A percentile compares a stretch with the other conserved stretches of the same genome.
phyloP scores from a whole-genome alignment of 2,329 filamentous ascomycete genomes.

The Trichoderma asperellum region DNA sequence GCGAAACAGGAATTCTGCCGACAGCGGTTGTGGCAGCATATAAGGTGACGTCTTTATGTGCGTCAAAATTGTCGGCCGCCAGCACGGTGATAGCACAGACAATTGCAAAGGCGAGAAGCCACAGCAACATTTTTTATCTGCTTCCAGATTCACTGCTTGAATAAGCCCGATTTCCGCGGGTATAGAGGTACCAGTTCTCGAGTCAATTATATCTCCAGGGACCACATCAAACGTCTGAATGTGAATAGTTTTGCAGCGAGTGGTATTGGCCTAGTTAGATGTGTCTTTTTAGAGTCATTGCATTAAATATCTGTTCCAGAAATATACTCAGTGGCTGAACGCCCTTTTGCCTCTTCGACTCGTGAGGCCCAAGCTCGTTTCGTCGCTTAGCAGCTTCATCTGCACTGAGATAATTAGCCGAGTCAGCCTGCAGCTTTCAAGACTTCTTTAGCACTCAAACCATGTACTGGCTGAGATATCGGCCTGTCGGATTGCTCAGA shows the following conservation, averaged over 20 bases:
- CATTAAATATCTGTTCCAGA: slow-evolving; percentile 59
- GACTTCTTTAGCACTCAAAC: slow-evolving; percentile 53
- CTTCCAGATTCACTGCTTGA: slow-evolving; percentile 63
- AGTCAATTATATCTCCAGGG: slow-evolving; percentile 56
- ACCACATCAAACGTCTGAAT: slow-evolving; percentile 47
- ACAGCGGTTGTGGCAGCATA: slow-evolving; percentile 48
- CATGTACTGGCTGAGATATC: slow-evolving; percentile 61
- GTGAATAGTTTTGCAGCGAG: slow-evolving; percentile 33
- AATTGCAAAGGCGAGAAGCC: slow-evolving; percentile 62
- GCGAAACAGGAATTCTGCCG: slow-evolving; percentile 52
- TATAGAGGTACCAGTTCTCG: slow-evolving; percentile 57
- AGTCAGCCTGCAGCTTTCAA: slow-evolving; percentile 57
- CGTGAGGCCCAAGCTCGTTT: slow-evolving; percentile 60
- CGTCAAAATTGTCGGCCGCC: slow-evolving; percentile 43
- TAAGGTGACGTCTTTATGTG: slow-evolving; percentile 42
- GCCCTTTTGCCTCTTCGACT: slow-evolving; percentile 52
- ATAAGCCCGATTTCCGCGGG: slow-evolving; percentile 57
- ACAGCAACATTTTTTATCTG: slow-evolving; percentile 68
- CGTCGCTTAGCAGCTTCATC: slow-evolving; percentile 56
- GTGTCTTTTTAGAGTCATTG: slow-evolving; percentile 55
- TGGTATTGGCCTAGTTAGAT: fast-evolving
- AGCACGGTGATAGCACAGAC: slow-evolving; percentile 47
- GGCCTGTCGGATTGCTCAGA: slow-evolving; percentile 43
- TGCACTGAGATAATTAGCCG: slow-evolving; percentile 57
- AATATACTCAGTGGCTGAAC: slow-evolving; percentile 63